phyloP scores from a whole-genome alignment of 129 eudicot genomes.

The Centrapalus pauciflorus region DNA sequence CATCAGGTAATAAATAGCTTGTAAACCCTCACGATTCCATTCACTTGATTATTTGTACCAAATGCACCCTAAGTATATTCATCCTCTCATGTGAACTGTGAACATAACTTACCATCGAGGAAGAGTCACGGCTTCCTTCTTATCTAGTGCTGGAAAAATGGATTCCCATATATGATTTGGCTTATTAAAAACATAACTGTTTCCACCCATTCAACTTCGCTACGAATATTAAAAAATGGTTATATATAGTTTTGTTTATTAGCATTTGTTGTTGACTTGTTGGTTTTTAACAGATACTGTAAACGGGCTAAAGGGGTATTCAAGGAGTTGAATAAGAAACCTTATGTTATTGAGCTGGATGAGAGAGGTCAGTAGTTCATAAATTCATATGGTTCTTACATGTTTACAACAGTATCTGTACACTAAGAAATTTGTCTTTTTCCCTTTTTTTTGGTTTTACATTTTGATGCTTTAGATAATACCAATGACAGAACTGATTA shows the following conservation, averaged over 20 bases:
- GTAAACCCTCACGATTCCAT: too few relatives aligned
- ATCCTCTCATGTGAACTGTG: neutral
- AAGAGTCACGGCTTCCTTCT: neutral
- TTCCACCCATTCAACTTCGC: neutral
- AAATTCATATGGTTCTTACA: neutral
- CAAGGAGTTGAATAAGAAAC: slow-evolving; percentile 66
- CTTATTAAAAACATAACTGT: neutral
- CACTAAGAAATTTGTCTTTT: neutral
- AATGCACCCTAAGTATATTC: neutral
- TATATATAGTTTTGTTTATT: neutral
- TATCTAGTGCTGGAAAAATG: neutral
- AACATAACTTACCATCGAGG: neutral
- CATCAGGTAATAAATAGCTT: too few relatives aligned
- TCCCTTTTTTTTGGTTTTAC: neutral
- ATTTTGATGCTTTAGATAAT: neutral
- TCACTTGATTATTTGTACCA: too few relatives aligned
- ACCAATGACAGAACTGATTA: neutral
- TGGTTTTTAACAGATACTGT: slow-evolving; percentile 62
- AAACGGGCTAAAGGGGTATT: slow-evolving; percentile 87
- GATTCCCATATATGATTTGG: neutral
- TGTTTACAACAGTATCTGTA: neutral
- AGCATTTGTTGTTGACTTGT: neutral
- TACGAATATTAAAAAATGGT: neutral
- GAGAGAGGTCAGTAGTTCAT: slow-evolving; percentile 59
- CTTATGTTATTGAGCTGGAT: slow-evolving; percentile 89